These are phyloP conservation scores for Endogone sp. DNA, from an alignment of 192 early-diverging fungal genomes.

Conservation along the genomic window DNA sequence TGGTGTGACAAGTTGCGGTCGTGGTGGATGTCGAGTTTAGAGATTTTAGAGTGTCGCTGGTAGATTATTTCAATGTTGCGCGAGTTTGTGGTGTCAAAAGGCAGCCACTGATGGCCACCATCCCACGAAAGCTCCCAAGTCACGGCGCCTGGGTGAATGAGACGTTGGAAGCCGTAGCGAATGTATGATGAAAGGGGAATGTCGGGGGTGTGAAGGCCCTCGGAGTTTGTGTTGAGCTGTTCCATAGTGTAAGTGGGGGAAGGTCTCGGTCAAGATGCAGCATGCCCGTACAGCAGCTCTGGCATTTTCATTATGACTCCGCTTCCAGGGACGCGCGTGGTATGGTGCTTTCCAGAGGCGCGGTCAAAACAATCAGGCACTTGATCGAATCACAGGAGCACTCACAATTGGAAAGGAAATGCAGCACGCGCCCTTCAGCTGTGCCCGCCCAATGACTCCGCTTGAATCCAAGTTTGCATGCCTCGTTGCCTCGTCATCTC, in stretches of 20 bases:
- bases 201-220: slow-evolving; percentile 4
- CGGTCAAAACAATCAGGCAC: slow-evolving; percentile 13
- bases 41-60: not conserved
- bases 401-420: slow-evolving; percentile 7
- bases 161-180: not conserved
- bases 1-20: not conserved
- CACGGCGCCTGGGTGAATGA: not conserved
- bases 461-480: too few relatives aligned
- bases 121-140: slow-evolving; percentile 13
- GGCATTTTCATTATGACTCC: not conserved
- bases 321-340: not conserved
- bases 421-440: too few relatives aligned
- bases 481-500: too few relatives aligned
- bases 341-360: slow-evolving; percentile 8
- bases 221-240: not conserved
- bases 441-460: too few relatives aligned
- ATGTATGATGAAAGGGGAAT: slow-evolving; percentile 3
- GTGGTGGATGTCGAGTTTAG: not conserved
- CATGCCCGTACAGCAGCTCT: not conserved
- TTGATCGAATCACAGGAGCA: not conserved
- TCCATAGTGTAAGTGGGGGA: not conserved
- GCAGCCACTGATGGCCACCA: slow-evolving; percentile 8
- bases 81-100: slow-evolving; percentile 6
- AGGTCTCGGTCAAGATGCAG: slow-evolving; percentile 2
- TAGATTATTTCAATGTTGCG: slow-evolving; percentile 10